Conservation (phyloP, 2,329 filamentous ascomycete genomes). For the Aschersonia sp. region DNA sequence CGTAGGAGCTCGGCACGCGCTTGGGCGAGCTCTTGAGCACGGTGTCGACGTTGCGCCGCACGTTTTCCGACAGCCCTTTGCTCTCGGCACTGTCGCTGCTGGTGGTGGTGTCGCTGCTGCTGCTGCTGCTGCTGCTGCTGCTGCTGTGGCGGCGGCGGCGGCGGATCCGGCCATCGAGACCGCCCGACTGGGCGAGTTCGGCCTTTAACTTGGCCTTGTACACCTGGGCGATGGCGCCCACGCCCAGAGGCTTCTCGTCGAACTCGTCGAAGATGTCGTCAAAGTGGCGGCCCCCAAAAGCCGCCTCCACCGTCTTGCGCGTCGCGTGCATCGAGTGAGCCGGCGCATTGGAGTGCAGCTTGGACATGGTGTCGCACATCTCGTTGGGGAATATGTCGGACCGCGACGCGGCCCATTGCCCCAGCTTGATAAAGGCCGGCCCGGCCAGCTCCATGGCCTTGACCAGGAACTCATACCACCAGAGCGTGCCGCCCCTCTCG, state of each 20-base stretch:
- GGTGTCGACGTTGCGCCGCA: constrained; percentile 70
- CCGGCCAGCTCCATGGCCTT: constrained; percentile 83
- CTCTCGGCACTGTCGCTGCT: constrained; percentile 17
- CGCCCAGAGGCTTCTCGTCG: constrained; percentile 73
- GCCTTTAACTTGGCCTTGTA: constrained; percentile 89
- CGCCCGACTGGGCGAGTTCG: constrained; percentile 50
- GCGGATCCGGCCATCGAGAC: constrained; percentile 30
- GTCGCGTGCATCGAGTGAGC: constrained; percentile 76
- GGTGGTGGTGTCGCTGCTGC: too few relatives aligned
- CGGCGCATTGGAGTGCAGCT: constrained; percentile 85
- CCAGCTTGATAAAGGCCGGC: constrained; percentile 95
- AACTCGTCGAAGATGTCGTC: constrained; percentile 96
- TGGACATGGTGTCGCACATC: constrained; percentile 87
- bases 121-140: too few relatives aligned
- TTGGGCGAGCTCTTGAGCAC: constrained; percentile 77
- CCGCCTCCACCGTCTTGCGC: constrained; percentile 61
- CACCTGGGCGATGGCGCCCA: constrained; percentile 93
- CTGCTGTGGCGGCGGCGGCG: too few relatives aligned
- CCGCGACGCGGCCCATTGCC: constrained; percentile 94
- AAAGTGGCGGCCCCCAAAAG: constrained; percentile 68
- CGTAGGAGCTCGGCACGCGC: constrained; percentile 77
- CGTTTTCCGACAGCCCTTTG: constrained; percentile 41
- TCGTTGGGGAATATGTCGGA: constrained; percentile 92
- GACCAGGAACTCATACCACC: constrained; percentile 90
- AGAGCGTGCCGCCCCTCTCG: constrained; percentile 68